Conservation (phyloP, 2,329 filamentous ascomycete genomes). For the Ascochyta lentis region DNA sequence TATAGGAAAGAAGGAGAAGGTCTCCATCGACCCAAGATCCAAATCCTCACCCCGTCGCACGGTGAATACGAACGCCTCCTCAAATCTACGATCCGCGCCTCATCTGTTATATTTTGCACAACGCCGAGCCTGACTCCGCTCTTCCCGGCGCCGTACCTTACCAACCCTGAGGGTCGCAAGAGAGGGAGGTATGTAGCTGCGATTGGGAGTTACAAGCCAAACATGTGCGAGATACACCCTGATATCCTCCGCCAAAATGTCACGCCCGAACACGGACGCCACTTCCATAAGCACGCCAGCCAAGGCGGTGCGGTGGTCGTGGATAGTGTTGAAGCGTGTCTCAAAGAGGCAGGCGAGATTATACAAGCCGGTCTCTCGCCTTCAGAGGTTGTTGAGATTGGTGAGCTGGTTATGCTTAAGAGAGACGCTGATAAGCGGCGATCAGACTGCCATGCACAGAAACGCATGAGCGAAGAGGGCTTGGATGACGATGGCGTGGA, state of each 20-base stretch:
- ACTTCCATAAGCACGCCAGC: conserved; percentile 69
- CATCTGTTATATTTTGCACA: conserved; percentile 87
- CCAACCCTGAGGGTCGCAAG: conserved; percentile 70
- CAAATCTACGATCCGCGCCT: conserved; percentile 72
- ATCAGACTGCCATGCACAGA: conserved; percentile 38
- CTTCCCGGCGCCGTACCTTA: conserved; percentile 77
- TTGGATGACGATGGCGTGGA: conserved; percentile 75
- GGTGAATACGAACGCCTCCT: conserved; percentile 72
- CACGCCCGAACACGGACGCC: conserved; percentile 59
- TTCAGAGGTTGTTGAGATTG: conserved; percentile 82
- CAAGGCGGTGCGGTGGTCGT: conserved; percentile 67
- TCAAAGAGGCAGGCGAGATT: conserved; percentile 86
- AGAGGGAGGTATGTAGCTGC: conserved; percentile 76
- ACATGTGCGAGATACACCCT: conserved; percentile 84
- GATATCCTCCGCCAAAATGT: conserved; percentile 74
- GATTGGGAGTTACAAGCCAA: conserved; percentile 71
- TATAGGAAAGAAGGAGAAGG: conserved; percentile 24
- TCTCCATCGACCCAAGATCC: conserved; percentile 63
- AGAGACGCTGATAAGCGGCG: conserved; percentile 55
- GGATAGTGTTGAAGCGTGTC: conserved; percentile 75
- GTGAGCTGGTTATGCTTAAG: conserved; percentile 75
- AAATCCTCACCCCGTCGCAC: conserved; percentile 72
- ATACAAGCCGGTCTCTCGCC: conserved; percentile 77
- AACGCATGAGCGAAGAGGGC: conserved; percentile 45
- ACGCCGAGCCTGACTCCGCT: conserved; percentile 77